Conservation (phyloP, 306 rosid species). For the Corylus americana region DNA sequence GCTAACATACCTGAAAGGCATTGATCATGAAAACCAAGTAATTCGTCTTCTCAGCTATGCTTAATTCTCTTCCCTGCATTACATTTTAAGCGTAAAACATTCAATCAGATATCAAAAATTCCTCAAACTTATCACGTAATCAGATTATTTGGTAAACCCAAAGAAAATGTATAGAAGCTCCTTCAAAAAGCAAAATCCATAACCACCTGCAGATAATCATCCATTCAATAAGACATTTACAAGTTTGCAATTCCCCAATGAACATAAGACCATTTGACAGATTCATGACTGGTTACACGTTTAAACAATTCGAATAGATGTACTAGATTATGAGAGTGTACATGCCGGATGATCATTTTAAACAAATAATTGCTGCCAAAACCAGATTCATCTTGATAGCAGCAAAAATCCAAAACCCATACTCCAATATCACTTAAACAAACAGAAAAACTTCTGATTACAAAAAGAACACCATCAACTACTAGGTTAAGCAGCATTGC, state of each 20-base stretch:
- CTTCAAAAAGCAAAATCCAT: neutral
- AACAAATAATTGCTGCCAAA: neutral
- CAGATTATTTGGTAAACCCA: neutral
- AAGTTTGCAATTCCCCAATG: neutral
- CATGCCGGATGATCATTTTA: neutral
- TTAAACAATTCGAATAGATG: neutral
- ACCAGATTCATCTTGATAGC: neutral
- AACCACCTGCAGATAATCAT: neutral
- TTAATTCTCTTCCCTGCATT: slow-evolving; percentile 82
- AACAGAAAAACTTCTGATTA: neutral
- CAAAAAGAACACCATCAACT: neutral
- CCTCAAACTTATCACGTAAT: neutral
- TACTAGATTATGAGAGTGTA: slow-evolving; percentile 3
- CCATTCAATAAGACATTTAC: neutral
- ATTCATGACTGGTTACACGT: neutral
- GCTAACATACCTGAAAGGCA: slow-evolving; percentile 78
- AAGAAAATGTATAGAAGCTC: neutral
- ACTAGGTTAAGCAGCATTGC: neutral
- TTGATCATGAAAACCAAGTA: slow-evolving; percentile 96
- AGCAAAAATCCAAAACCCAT: neutral
- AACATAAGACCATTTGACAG: neutral
- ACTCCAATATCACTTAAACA: neutral
- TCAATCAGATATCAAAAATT: slow-evolving; percentile 19
- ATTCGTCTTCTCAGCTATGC: slow-evolving; percentile 88
- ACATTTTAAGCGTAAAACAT: slow-evolving; percentile 27